Conservation (phyloP, 176 grass and related monocot species). For the Juncus effusus region DNA sequence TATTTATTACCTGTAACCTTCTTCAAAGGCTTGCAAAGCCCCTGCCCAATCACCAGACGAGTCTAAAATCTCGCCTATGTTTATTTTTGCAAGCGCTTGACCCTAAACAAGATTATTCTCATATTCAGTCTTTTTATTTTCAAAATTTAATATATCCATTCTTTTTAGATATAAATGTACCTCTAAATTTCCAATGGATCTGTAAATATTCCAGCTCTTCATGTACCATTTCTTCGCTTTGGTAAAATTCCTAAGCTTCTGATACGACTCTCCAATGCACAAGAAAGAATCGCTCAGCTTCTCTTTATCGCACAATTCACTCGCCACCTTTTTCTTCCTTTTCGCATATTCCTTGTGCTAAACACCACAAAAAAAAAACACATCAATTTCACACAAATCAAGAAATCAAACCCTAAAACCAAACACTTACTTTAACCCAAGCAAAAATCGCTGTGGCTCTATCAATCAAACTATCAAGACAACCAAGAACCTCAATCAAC, state of each 20-base stretch:
- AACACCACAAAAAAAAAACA: constrained; percentile 25
- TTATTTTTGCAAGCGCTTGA: constrained; percentile 92
- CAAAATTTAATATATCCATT: too few species aligned
- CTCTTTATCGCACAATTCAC: constrained; percentile 61
- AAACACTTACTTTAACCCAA: constrained; percentile 75
- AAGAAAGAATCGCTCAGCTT: constrained; percentile 74
- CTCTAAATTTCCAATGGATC: constrained; percentile 73
- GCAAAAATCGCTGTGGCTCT: constrained; percentile 54
- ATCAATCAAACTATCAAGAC: constrained; percentile 68
- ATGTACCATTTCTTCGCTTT: constrained; percentile 90
- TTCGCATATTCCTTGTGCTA: constrained; percentile 84
- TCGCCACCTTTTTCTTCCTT: constrained; percentile 69
- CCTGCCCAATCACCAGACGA: constrained; percentile 61
- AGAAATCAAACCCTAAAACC: constrained; percentile 4
- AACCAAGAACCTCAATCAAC: constrained; percentile 53
- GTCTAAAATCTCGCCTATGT: constrained; percentile 83
- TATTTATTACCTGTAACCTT: constrained; percentile 78
- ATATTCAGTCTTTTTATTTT: constrained; percentile 16
- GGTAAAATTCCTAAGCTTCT: constrained; percentile 79
- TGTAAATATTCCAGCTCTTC: constrained; percentile 73
- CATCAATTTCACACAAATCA: constrained; percentile 14
- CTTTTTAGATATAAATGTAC: constrained; percentile 27
- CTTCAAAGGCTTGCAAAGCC: constrained; percentile 83
- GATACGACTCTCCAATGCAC: constrained; percentile 71
- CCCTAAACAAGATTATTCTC: constrained; percentile 47